Evolutionary conservation across 2,329 filamentous ascomycete species (phyloP), one percentile per base, ranked within the genome.

Genomic region (Chrysoporthe cubensis): DNA sequence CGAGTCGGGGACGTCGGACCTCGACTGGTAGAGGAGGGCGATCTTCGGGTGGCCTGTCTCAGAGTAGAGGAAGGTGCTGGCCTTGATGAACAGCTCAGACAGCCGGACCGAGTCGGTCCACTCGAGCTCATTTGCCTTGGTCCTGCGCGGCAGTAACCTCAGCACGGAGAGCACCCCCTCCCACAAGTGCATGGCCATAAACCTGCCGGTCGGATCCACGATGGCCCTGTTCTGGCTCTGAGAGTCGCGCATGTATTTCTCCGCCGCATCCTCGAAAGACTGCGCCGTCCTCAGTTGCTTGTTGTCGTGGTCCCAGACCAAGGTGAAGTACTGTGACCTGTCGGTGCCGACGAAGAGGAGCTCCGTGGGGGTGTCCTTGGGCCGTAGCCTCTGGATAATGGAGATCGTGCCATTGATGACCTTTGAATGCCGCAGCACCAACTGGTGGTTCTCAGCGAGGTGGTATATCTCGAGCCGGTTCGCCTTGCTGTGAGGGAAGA

Each of bases 301-400:
- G 4, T 75, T 82, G 76, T 85, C 78, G 0, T 84, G 75, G 73
- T 97, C 89, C 94, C 96, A 99, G 18, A 86, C 89, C 26, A 97
- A 79, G 1, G 93, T 97, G 78, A 98, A 97, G 80, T 97, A 98
- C 74, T 94, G 90, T 73, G 92, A 91, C 66, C 91, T 89, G 76
- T 97, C 91, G 59, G 96, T 99, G 62, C 94, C 95, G 67, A 99
- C 87, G 76, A 99, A 97, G 69, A 99, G 87, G 70, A 97, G 88
- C 73, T 98, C 94, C 60, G 90, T 93, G 5, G 84, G 80, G 40
- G 90, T 89, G 72, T 92, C 88, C 61, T 88, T 88, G 6, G 94
- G 93, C 37, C 89, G 89, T 60, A 99, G 84, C 74, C 89, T 90
- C 75, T 96, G 88, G 16, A 97, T 86, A 83, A 97, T 92, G 8